These are phyloP conservation scores for Pinus albicaulis DNA, from an alignment of 75 land plant species.

Conservation along the genomic window DNA sequence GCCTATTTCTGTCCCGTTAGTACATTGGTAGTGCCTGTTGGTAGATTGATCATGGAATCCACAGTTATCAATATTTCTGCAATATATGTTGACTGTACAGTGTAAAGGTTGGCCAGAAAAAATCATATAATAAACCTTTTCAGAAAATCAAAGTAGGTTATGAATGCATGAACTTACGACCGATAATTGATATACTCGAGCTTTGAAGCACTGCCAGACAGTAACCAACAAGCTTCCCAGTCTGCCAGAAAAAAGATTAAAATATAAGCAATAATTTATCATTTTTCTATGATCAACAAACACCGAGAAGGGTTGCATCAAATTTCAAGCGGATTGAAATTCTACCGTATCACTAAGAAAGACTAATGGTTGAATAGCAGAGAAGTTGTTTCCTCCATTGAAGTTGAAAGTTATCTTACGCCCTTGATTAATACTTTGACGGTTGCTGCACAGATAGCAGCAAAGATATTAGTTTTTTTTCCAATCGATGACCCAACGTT, in stretches of 20 bases:
- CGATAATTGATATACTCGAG: slow-evolving; percentile 8
- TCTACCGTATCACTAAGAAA: slow-evolving; percentile 37
- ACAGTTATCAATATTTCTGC: too few relatives aligned
- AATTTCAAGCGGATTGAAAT: neutral
- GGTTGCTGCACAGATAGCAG: slow-evolving; percentile 29
- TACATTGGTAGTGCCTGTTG: too few relatives aligned
- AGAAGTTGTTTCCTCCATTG: slow-evolving; percentile 40
- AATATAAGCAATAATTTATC: neutral
- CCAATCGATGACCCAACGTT: too few relatives aligned
- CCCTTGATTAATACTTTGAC: slow-evolving; percentile 19
- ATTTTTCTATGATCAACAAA: too few relatives aligned
- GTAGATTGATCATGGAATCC: too few relatives aligned
- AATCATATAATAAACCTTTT: too few relatives aligned
- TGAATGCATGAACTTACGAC: slow-evolving; percentile 6
- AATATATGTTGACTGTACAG: too few relatives aligned
- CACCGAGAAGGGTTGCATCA: neutral
- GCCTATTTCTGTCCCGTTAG: too few relatives aligned
- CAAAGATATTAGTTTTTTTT: too few relatives aligned
- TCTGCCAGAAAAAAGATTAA: neutral
- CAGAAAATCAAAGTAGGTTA: neutral
- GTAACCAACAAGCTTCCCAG: neutral
- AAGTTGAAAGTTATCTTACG: slow-evolving; percentile 45
- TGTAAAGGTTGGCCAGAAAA: too few relatives aligned
- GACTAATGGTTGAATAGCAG: slow-evolving; percentile 45
- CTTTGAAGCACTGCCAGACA: slow-evolving; percentile 8